Conservation (phyloP, 73 alveolate genomes). For the Diophrys sp. region DNA sequence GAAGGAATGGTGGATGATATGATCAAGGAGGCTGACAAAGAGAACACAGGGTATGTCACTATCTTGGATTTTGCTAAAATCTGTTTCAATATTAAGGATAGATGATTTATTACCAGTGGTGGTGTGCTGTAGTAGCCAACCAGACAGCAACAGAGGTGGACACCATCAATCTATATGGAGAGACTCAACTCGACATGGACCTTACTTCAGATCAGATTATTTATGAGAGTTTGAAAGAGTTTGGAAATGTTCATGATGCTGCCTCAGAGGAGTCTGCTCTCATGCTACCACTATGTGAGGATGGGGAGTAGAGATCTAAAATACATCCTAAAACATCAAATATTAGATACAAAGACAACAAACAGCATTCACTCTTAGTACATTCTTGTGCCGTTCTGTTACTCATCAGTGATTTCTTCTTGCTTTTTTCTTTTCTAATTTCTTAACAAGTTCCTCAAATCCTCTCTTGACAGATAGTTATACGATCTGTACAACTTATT, state of each 20-base stretch:
- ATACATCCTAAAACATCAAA: too few relatives aligned
- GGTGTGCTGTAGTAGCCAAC: background rate
- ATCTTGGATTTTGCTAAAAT: constrained; percentile 47
- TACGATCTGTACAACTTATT: too few relatives aligned
- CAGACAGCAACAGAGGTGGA: too few relatives aligned
- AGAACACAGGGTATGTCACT: constrained; percentile 27
- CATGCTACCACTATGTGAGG: constrained; percentile 20
- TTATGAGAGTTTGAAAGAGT: constrained; percentile 49
- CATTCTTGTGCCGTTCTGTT: too few relatives aligned
- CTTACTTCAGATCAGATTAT: constrained; percentile 56
- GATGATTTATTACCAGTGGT: constrained; percentile 16
- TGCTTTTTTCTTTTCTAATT: too few relatives aligned
- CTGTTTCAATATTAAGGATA: too few relatives aligned
- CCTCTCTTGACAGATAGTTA: too few relatives aligned
- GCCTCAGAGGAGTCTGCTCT: constrained; percentile 64
- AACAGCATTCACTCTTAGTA: too few relatives aligned
- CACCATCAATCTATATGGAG: constrained; percentile 5
- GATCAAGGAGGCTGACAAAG: constrained; percentile 50
- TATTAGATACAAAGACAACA: too few relatives aligned
- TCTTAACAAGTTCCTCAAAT: too few relatives aligned
- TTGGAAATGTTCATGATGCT: constrained; percentile 63
- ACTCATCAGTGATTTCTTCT: too few relatives aligned
- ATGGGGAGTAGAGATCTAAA: too few relatives aligned
- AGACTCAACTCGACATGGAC: constrained; percentile 16
- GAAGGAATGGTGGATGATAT: constrained; percentile 56